phyloP scores from a whole-genome alignment of 129 eudicot genomes.

The Chrysanthemum lavandulifolium region DNA sequence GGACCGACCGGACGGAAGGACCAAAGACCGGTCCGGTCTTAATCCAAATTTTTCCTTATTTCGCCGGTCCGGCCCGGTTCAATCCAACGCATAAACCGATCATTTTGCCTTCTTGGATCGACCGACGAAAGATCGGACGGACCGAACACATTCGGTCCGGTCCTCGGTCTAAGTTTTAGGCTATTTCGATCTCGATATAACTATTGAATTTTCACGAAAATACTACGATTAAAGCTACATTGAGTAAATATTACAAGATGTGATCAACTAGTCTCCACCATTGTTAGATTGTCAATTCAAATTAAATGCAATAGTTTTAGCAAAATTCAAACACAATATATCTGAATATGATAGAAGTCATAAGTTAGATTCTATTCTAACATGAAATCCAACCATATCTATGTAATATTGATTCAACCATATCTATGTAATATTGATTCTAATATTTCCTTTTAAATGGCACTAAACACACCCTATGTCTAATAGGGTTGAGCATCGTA shows the following conservation, averaged over 20 bases:
- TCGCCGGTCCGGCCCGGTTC: no score
- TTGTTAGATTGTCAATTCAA: conserved; percentile 6
- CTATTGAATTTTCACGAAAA: neutral
- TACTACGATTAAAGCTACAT: neutral
- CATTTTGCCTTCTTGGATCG: no score
- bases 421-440: conserved; percentile 21
- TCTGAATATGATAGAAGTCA: neutral
- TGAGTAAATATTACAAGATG: neutral
- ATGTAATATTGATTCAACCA: conserved; percentile 21
- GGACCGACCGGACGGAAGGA: no score
- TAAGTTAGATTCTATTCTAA: conserved; percentile 21
- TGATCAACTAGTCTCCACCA: neutral
- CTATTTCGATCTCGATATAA: neutral
- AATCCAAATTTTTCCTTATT: no score
- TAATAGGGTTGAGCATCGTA: no score
- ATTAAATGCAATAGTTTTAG: neutral
- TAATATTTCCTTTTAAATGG: conserved; percentile 22
- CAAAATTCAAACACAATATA: neutral
- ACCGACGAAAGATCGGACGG: no score
- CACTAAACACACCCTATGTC: no score
- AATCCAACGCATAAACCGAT: no score
- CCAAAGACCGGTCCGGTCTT: no score
- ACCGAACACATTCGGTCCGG: no score
- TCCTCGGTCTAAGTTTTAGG: no score
- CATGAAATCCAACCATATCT: conserved; percentile 27